These are phyloP conservation scores for Salix udensis DNA, from an alignment of 345 rosid genomes.

Conservation along the genomic window DNA sequence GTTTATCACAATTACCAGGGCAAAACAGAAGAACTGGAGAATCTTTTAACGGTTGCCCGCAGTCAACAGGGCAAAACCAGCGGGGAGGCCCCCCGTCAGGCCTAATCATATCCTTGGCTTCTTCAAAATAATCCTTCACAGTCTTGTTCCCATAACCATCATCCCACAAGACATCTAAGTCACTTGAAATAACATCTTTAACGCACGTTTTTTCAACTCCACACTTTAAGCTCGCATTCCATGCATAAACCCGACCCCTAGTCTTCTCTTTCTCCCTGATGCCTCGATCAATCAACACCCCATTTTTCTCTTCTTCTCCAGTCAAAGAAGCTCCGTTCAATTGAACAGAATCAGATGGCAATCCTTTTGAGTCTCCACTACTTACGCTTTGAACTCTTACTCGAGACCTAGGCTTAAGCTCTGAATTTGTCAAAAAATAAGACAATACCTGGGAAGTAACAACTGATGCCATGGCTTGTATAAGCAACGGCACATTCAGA, in stretches of 20 bases:
- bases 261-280: neutral
- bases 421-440: slow-evolving; percentile 17
- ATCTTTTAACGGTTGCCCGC: slow-evolving; percentile 59
- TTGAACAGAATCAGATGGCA: slow-evolving; percentile 28
- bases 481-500: neutral
- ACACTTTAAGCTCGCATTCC: slow-evolving; percentile 31
- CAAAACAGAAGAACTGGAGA: slow-evolving; percentile 72
- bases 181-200: slow-evolving; percentile 30
- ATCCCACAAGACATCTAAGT: slow-evolving; percentile 69
- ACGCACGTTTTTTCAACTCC: slow-evolving; percentile 22
- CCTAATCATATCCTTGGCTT: slow-evolving; percentile 51
- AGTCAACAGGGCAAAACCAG: slow-evolving; percentile 86
- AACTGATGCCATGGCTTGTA: slow-evolving; percentile 32
- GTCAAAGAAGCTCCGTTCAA: slow-evolving; percentile 38
- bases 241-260: slow-evolving; percentile 22
- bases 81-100: slow-evolving; percentile 77
- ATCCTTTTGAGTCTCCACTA: slow-evolving; percentile 31
- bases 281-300: neutral
- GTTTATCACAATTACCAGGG: slow-evolving; percentile 49
- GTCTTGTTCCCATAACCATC: slow-evolving; percentile 69
- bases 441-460: slow-evolving; percentile 28
- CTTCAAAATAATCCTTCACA: slow-evolving; percentile 62
- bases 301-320: slow-evolving; percentile 25
- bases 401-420: slow-evolving; percentile 28
- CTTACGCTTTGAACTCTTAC: slow-evolving; percentile 43